Evolutionary conservation across 2,329 filamentous ascomycete genomes (phyloP), one percentile per base, ranked within the genome.

Genomic region (Metarhizium rileyi): DNA sequence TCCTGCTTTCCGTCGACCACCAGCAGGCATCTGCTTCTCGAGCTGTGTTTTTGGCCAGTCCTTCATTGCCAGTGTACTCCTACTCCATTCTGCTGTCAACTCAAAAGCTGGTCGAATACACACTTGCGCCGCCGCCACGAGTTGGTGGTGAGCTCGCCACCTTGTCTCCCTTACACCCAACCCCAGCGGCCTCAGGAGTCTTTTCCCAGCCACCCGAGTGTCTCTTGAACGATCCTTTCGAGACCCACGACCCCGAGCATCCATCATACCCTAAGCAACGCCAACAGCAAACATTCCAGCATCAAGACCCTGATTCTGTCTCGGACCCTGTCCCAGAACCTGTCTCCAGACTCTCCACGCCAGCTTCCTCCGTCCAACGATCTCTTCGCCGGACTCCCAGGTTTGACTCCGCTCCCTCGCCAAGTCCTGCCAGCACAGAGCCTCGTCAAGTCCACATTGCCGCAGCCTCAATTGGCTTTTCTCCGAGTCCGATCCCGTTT

Each of bases 181-280:
- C 57, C 57, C 61, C 57, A 56, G 61, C 62, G 59, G 64, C 61
- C 57, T 64, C 66, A 66, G 70, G 70, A 67, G 71, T 69, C 63
- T 70, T 48, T 22, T 70, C 71, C 59, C 67, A 63, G 62, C 65
- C 63, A 65, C 67, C 60, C 50, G 59, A 66, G 55, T 59, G 63
- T 44, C 59, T 62, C 57, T 63, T 63, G 75, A 62, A 76, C 70
- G 75, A 78, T 74, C 70, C 70, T 73, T 67, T 77, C 77, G 74
- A 77, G 62, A 67, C 59, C 66, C 63, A 77, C 73, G 73, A 73
- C 61, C 65, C 67, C 59, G 42, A 42, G 20, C 25, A 33, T 35
- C 67, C 68, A 61, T 63, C 66, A 53, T 55, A 60, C 57, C 60
- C 63, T 63, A 68, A 69, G 65, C 69, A 71, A 70, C 70, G 68